A percentile compares a stretch with the other conserved stretches of the same genome.
Conservation (phyloP, 192 early-diverging fungal genomes). For the Linnemannia exigua region DNA sequence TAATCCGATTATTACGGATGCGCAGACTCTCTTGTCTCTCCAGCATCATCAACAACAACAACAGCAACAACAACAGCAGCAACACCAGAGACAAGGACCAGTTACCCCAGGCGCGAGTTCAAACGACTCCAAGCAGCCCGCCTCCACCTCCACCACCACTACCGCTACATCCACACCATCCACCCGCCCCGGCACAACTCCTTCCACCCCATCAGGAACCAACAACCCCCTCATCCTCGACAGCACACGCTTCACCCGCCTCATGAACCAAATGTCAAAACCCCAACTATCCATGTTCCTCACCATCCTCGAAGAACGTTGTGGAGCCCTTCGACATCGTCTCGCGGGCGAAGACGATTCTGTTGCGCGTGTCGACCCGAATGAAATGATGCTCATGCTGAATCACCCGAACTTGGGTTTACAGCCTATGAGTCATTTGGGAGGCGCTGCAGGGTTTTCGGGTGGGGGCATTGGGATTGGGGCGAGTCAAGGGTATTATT, state of each 20-base stretch:
- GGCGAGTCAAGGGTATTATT: neutral
- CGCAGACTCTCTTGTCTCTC: neutral
- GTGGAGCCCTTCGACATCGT: slow-evolving; percentile 52
- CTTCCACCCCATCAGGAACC: slow-evolving; percentile 4
- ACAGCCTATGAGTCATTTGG: neutral
- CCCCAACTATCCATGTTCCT: slow-evolving; percentile 54
- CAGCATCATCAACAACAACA: slow-evolving; percentile 11
- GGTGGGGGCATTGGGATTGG: neutral
- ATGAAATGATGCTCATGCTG: slow-evolving; percentile 56
- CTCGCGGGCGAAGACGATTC: slow-evolving; percentile 49
- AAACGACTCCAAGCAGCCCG: neutral
- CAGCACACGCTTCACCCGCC: slow-evolving; percentile 45
- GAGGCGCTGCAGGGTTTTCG: neutral
- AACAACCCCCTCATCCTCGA: slow-evolving; percentile 34
- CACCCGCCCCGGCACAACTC: neutral
- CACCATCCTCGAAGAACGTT: slow-evolving; percentile 52
- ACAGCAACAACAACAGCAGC: slow-evolving; percentile 18
- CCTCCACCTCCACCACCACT: neutral
- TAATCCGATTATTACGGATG: slow-evolving; percentile 4
- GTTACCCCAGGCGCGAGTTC: neutral
- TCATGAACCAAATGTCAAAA: slow-evolving; percentile 57
- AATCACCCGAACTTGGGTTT: slow-evolving; percentile 32
- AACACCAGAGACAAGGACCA: neutral
- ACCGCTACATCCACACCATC: neutral
- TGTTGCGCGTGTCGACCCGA: slow-evolving; percentile 35